Percentiles rank a stretch among this genome's conserved stretches.
Evolutionary conservation across 805 yeast species (phyloP).

Genomic region (Saccharomycopsis fibuligera): DNA sequence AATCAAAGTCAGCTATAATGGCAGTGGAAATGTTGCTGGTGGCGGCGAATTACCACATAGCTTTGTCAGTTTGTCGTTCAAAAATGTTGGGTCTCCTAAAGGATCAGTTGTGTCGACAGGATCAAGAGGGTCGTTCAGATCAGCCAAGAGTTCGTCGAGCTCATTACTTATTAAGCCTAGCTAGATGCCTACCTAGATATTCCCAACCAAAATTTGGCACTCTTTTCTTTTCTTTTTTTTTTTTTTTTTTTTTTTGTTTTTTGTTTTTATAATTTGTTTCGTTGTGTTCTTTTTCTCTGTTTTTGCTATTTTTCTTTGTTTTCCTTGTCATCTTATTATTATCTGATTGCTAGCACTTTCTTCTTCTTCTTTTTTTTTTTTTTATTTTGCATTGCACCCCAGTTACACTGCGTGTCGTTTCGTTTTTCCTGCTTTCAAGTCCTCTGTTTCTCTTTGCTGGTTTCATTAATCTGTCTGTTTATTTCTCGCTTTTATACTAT

Average conservation of each 20-base stretch:
- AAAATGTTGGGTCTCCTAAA: slow-evolving; percentile 8
- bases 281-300: neutral
- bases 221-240: neutral
- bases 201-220: neutral
- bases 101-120: slow-evolving; percentile 13
- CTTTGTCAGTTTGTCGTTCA: slow-evolving; percentile 10
- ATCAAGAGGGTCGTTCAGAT: slow-evolving; percentile 2
- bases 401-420: neutral
- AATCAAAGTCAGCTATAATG: slow-evolving; percentile 10
- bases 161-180: slow-evolving; percentile 9
- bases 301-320: neutral
- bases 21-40: neutral
- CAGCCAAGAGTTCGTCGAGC: slow-evolving; percentile 10
- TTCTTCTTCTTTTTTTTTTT: neutral
- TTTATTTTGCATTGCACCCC: neutral
- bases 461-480: too few species aligned
- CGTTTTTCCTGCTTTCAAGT: neutral
- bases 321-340: neutral
- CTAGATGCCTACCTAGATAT: neutral
- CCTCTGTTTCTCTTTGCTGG: neutral
- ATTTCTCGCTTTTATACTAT: neutral
- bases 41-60: slow-evolving; percentile 13
- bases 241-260: neutral
- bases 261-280: neutral
- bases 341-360: too few species aligned